Percentiles rank a stretch among this genome's conserved stretches.
Conservation (phyloP, 208 protist species). For the Crithidia thermophila region DNA sequence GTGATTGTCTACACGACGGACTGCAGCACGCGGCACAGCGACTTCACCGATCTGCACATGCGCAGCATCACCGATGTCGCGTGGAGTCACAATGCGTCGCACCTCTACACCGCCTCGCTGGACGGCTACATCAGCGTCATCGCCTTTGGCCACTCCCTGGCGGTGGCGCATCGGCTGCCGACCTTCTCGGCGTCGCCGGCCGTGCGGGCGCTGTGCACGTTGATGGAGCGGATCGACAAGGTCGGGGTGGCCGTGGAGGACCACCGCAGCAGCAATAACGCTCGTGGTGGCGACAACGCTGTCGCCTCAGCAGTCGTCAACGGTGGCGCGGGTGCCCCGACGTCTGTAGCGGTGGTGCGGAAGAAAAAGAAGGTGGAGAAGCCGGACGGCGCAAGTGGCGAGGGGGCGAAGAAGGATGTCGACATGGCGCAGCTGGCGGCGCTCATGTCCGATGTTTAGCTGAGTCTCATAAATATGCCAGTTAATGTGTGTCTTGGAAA, state of each 20-base stretch:
- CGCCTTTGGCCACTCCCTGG: slow-evolving; percentile 53
- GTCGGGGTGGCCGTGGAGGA: slow-evolving; percentile 33
- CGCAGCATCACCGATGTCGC: slow-evolving; percentile 89
- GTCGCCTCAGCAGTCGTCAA: not conserved
- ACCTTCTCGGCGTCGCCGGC: slow-evolving; percentile 55
- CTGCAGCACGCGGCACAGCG: slow-evolving; percentile 76
- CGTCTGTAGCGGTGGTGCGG: slow-evolving; percentile 50
- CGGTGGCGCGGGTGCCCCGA: not conserved
- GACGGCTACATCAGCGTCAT: slow-evolving; percentile 89
- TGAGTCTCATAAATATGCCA: not conserved
- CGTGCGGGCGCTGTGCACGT: slow-evolving; percentile 33
- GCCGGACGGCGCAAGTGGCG: slow-evolving; percentile 11
- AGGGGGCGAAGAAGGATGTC: slow-evolving; percentile 16
- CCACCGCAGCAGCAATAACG: slow-evolving; percentile 13
- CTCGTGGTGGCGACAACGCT: not conserved
- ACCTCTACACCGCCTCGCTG: slow-evolving; percentile 75
- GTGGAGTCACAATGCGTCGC: slow-evolving; percentile 62
- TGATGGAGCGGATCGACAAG: slow-evolving; percentile 44
- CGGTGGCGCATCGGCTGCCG: slow-evolving; percentile 59
- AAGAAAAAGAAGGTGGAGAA: slow-evolving; percentile 78
- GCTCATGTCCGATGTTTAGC: slow-evolving; percentile 29
- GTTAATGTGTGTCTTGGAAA: slow-evolving; percentile 5
- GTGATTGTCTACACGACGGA: slow-evolving; percentile 90
- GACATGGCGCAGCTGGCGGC: slow-evolving; percentile 35
- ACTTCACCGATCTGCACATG: slow-evolving; percentile 90